Conservation (phyloP, 169 alveolate genomes). For the Plasmodium falciparum region DNA sequence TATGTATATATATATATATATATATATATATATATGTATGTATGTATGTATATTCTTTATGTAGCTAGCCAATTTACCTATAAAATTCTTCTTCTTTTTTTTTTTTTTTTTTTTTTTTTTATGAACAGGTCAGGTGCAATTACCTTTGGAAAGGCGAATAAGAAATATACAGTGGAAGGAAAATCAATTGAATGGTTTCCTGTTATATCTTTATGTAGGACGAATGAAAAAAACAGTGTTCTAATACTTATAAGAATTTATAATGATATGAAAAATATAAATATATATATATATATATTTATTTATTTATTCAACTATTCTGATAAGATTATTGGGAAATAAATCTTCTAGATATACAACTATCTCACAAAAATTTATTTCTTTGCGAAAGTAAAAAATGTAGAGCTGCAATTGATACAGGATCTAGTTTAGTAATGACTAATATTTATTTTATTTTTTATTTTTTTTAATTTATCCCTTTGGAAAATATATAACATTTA, state of each 20-base stretch:
- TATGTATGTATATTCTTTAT: not conserved
- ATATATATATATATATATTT: too few relatives aligned
- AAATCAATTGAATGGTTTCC: slow-evolving; percentile 92
- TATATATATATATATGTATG: not conserved
- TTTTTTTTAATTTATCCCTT: not conserved
- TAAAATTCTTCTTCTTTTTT: not conserved
- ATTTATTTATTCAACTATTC: slow-evolving; percentile 4
- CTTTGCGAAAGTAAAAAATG: slow-evolving; percentile 83
- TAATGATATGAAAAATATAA: not conserved
- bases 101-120: slow-evolving; percentile 4
- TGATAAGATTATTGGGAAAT: slow-evolving; percentile 92
- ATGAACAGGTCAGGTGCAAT: slow-evolving; percentile 68
- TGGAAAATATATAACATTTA: not conserved
- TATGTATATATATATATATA: not conserved
- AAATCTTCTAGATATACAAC: slow-evolving; percentile 85
- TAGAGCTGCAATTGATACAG: slow-evolving; percentile 94
- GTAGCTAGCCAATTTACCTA: too few relatives aligned
- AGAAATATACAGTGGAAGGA: slow-evolving; percentile 86
- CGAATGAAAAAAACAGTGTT: not conserved
- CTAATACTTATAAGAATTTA: too few relatives aligned
- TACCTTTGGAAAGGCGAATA: slow-evolving; percentile 92
- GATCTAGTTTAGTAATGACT: slow-evolving; percentile 87
- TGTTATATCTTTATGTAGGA: slow-evolving; percentile 87
- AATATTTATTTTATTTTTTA: not conserved
- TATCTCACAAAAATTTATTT: slow-evolving; percentile 82